Evolutionary conservation across 225 moss, liverwort and hornwort species (phyloP).

Genomic region (Polytrichum commune): DNA sequence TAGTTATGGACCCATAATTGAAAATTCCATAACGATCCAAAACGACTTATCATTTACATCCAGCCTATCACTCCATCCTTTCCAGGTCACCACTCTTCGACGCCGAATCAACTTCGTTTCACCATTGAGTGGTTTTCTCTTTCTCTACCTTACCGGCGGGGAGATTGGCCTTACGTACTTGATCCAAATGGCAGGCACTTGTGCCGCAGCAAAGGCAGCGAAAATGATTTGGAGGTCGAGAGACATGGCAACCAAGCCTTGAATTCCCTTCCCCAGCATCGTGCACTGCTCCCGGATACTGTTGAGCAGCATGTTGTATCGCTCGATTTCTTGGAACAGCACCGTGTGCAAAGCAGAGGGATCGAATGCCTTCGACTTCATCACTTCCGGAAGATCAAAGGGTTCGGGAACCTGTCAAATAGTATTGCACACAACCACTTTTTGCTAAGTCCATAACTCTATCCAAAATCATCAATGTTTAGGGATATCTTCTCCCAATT

Average conservation of each 20-base stretch:
- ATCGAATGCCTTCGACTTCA: slow-evolving; percentile 60
- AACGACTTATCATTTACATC: too few species aligned
- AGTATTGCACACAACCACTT: too few species aligned
- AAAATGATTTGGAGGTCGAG: slow-evolving; percentile 61
- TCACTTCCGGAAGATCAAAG: slow-evolving; percentile 50
- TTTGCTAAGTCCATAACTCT: too few species aligned
- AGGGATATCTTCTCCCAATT: too few species aligned
- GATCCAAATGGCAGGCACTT: slow-evolving; percentile 69
- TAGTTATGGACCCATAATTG: too few species aligned
- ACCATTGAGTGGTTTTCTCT: too few species aligned
- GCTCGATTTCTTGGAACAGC: slow-evolving; percentile 74
- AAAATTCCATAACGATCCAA: too few species aligned
- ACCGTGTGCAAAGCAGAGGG: slow-evolving; percentile 72
- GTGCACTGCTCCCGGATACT: slow-evolving; percentile 60
- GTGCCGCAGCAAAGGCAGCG: slow-evolving; percentile 51
- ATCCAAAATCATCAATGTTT: too few species aligned
- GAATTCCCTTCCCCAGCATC: slow-evolving; percentile 59
- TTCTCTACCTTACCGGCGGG: too few species aligned
- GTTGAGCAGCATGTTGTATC: slow-evolving; percentile 56
- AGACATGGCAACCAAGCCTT: slow-evolving; percentile 70
- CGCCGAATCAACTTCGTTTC: too few species aligned
- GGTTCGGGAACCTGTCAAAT: slow-evolving; percentile 56
- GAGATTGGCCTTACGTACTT: slow-evolving; percentile 58
- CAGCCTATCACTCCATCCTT: too few species aligned
- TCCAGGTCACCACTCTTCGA: too few species aligned